Evolutionary conservation across 116 monocot genomes (phyloP), one percentile per base, ranked within the genome.

Genomic region (Trichopus zeylanicus): DNA sequence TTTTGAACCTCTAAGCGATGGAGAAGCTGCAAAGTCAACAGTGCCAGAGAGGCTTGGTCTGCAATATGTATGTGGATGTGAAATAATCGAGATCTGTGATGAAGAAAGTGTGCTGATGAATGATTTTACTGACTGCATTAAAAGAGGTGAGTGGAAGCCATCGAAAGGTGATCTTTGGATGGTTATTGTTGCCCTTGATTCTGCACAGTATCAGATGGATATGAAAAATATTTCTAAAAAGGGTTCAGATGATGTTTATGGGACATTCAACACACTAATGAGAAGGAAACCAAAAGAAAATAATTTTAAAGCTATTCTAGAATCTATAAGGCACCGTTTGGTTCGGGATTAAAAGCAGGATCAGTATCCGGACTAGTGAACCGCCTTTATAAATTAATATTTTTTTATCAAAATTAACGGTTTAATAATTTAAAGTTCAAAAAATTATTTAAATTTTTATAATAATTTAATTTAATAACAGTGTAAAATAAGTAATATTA

Each of bases 71-170:
- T 88, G 98, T 46, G 98, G 98, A 21, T 98, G 98, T 72, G 98
- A 98, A 63, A 77, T 98, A 54, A 81, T 88, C 65, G 98, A 91
- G 62, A 80, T 91, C 27, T 77, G 70, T 59, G 98, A 98, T 73
- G 98, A 91, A 56, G 98, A 91, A 63, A 88, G 98, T 24, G 70
- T 68, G 20, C 79, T 98, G 42, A 98, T 98, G 98, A 98, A 98
- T 87, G 98, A 98, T 76, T 98, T 98, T 46, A 98, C 98, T 55
- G 98, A 91, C 0, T 70, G 82, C 55, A 82, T 98, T 13, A 98
- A 98, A 75, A 82, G 91, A 69, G 98, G 91, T 67, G 98, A 98
- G 55, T 98, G 98, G 98, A 98, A 98, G 51, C 98, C 98, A 27
- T 91, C 98, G 37, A 98, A 98, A 71, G 98, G 98, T 64, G 91